A percentile compares a stretch with the other conserved stretches of the same genome.
phyloP scores from a whole-genome alignment of 768 basidiomycete species.

The Trametes cingulata region DNA sequence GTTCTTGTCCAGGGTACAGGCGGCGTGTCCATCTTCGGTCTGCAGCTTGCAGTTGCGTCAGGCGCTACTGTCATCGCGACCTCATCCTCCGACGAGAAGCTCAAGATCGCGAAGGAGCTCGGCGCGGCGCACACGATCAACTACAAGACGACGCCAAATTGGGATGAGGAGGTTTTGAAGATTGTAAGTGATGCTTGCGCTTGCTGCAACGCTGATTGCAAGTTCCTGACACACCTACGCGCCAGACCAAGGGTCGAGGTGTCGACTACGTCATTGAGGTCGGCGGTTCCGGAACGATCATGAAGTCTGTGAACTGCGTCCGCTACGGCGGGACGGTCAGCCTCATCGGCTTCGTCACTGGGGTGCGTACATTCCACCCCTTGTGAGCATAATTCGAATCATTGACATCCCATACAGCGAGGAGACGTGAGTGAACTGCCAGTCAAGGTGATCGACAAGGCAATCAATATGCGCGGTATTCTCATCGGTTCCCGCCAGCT shows the following conservation, averaged over 20 bases:
- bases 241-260: slow-evolving; percentile 32
- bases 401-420: background rate
- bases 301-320: slow-evolving; percentile 42
- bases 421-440: slow-evolving; percentile 23
- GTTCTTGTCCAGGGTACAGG: slow-evolving; percentile 59
- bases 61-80: slow-evolving; percentile 68
- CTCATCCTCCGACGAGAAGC: slow-evolving; percentile 66
- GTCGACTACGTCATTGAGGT: slow-evolving; percentile 49
- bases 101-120: slow-evolving; percentile 49
- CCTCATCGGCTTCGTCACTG: slow-evolving; percentile 50
- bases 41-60: slow-evolving; percentile 60
- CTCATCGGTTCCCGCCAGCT: slow-evolving; percentile 58
- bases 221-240: background rate
- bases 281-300: slow-evolving; percentile 53
- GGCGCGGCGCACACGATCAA: slow-evolving; percentile 62
- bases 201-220: background rate
- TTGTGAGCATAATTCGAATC: slow-evolving; percentile 9
- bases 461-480: slow-evolving; percentile 50
- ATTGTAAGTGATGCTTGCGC: slow-evolving; percentile 37
- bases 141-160: slow-evolving; percentile 56
- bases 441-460: slow-evolving; percentile 18
- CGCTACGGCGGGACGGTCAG: slow-evolving; percentile 46
- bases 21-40: slow-evolving; percentile 56
- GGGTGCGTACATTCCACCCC: slow-evolving; percentile 30
- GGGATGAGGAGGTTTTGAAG: slow-evolving; percentile 53